Conservation (phyloP, 371 early-diverging fungal genomes). For the Mortierella sp. region DNA sequence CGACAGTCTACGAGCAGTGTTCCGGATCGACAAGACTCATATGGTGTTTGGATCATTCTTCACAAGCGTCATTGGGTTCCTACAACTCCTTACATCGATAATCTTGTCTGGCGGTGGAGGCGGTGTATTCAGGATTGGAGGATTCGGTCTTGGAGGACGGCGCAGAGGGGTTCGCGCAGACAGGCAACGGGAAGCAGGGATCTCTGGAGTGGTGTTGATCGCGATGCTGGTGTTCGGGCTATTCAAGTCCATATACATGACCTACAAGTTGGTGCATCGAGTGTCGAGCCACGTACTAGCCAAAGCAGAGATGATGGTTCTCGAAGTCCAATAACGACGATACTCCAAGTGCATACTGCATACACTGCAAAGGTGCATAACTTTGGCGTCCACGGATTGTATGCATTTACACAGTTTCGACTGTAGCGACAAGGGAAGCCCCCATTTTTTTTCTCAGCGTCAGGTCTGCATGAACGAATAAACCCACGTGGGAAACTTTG, state of each 20-base stretch:
- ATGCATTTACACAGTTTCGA: too few species aligned
- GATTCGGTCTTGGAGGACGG: slow-evolving; percentile 48
- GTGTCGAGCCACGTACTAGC: slow-evolving; percentile 34
- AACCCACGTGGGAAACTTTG: too few species aligned
- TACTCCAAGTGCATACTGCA: too few species aligned
- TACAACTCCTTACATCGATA: slow-evolving; percentile 49
- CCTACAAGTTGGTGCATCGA: slow-evolving; percentile 42
- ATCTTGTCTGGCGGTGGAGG: slow-evolving; percentile 54
- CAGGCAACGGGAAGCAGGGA: slow-evolving; percentile 39
- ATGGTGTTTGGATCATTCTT: slow-evolving; percentile 54
- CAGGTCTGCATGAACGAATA: too few species aligned
- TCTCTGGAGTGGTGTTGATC: slow-evolving; percentile 33
- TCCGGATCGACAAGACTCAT: slow-evolving; percentile 52
- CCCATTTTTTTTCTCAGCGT: too few species aligned
- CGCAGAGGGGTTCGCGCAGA: slow-evolving; percentile 42
- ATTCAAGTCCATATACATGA: slow-evolving; percentile 47
- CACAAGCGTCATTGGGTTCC: slow-evolving; percentile 55
- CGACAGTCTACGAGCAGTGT: slow-evolving; percentile 49
- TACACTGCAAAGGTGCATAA: too few species aligned
- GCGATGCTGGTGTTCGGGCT: slow-evolving; percentile 44
- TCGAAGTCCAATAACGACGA: slow-evolving; percentile 30
- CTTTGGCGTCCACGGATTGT: too few species aligned
- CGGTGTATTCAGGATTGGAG: slow-evolving; percentile 37
- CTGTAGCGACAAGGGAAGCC: too few species aligned
- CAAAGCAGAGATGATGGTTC: slow-evolving; percentile 46